Evolutionary conservation across 2,329 filamentous ascomycete genomes (phyloP).

Genomic region (Colletotrichum gloeosporioides): DNA sequence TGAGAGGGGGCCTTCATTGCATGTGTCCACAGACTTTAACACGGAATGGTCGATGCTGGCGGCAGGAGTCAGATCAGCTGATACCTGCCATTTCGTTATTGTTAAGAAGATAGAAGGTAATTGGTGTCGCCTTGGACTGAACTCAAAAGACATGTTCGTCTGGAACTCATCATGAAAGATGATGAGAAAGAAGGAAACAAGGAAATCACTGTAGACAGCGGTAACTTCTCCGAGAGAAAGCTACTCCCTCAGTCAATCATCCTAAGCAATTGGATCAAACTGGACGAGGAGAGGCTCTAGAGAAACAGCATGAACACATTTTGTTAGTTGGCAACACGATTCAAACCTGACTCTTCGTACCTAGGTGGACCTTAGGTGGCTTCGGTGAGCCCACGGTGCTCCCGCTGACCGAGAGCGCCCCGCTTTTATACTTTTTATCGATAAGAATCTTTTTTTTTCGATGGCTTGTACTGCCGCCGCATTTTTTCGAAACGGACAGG

Average conservation of each 20-base stretch:
- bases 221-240: not conserved
- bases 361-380: not conserved
- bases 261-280: not conserved
- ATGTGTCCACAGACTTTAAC: not conserved
- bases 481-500: not conserved
- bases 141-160: not conserved
- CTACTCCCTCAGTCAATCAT: accelerated
- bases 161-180: not conserved
- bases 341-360: not conserved
- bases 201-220: not conserved
- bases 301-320: not conserved
- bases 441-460: not conserved
- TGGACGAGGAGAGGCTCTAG: not conserved
- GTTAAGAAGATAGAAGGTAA: not conserved
- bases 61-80: not conserved
- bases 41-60: not conserved
- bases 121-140: not conserved
- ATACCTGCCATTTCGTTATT: not conserved
- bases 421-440: not conserved
- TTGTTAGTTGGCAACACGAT: not conserved
- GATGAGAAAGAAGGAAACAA: not conserved
- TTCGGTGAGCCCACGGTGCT: not conserved
- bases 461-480: not conserved
- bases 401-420: not conserved
- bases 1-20: not conserved